These are phyloP conservation scores for Linum tenue DNA, from an alignment of 345 rosid species.

Conservation along the genomic window DNA sequence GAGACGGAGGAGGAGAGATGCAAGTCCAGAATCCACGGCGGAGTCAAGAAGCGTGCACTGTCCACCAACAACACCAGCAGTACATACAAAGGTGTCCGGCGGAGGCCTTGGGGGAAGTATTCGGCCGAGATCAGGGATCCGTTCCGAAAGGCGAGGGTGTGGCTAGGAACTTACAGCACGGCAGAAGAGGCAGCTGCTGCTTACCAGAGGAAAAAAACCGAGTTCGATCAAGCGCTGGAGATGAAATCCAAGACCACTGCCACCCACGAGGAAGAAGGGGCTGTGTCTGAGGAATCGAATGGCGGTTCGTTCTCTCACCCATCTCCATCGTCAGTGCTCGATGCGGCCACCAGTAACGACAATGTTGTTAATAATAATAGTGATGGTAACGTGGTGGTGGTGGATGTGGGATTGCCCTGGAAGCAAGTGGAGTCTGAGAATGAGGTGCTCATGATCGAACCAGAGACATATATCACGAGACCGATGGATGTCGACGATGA, in stretches of 20 bases:
- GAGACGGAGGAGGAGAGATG: background rate
- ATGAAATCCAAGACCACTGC: background rate
- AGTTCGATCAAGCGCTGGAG: conserved; percentile 23
- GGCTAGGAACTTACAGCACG: conserved; percentile 48
- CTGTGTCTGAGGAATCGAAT: conserved; percentile 5
- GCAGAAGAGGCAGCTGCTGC: conserved; percentile 46
- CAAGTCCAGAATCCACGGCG: too few species aligned
- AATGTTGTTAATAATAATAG: background rate
- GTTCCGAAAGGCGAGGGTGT: conserved; percentile 25
- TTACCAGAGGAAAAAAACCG: conserved; percentile 30
- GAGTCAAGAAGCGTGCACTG: background rate
- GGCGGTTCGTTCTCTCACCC: conserved; percentile 13
- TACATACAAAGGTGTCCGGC: conserved; percentile 34
- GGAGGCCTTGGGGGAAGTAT: conserved; percentile 45
- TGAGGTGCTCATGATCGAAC: too few species aligned
- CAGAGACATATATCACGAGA: too few species aligned
- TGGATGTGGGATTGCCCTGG: background rate
- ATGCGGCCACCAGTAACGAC: conserved; percentile 11
- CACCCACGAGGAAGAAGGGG: background rate
- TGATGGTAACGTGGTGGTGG: conserved; percentile 1
- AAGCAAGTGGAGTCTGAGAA: too few species aligned
- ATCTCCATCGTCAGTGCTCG: conserved; percentile 46
- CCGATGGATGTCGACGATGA: background rate
- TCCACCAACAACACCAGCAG: conserved; percentile 1
- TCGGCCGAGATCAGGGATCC: conserved; percentile 50